Base-by-base conservation (phyloP, 2,329 filamentous ascomycete species). In the Nigrograna mackinnonii region DNA sequence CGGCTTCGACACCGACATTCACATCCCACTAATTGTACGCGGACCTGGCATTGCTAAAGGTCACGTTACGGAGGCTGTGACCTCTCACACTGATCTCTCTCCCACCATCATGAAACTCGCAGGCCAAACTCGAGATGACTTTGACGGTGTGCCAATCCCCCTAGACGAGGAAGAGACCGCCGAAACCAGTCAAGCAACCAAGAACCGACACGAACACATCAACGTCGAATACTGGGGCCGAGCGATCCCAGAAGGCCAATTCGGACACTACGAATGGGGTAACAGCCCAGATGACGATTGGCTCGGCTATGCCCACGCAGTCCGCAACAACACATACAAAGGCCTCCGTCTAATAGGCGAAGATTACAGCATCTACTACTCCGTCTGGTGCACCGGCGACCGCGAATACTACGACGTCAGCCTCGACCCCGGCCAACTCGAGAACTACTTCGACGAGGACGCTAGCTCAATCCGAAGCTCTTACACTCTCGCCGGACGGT, bases 351-450 rank as follows among this genome's bases (percentile, higher is more conserved):
- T 85, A 5, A 69, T 82, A 3, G 68, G 75, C 1, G 58, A 74
- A 2, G 64, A 68, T 4, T 87, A 86, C 55, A 80, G 78, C 53
- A 59, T 87, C 4, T 81, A 83, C 47, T 88, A 88, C 54, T 77
- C 82, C 0, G 81, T 86, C 0, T 88, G 84, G 84, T 88, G 85
- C 55, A 85, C 68, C 11, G 82, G 82, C 38, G 83, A 86, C 55
- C 79, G 81, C 41, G 83, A 88, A 59, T 73, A 86, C 2, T 88
- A 87, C 57, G 76, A 87, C 47, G 55, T 85, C 24, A 28, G n/a
- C n/a, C n/a, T n/a, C n/a, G n/a, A 18, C 30, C 7, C 22, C 35
- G n/a, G n/a, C n/a, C n/a, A n/a, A n/a, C n/a, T n/a, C n/a, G n/a
- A n/a, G n/a, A n/a, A n/a, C n/a, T n/a, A n/a, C n/a, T n/a, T n/a